Percentiles rank a stretch among this genome's conserved stretches.
Evolutionary conservation across 2,329 filamentous ascomycete species (phyloP).

Genomic region (Colletotrichum musicola): DNA sequence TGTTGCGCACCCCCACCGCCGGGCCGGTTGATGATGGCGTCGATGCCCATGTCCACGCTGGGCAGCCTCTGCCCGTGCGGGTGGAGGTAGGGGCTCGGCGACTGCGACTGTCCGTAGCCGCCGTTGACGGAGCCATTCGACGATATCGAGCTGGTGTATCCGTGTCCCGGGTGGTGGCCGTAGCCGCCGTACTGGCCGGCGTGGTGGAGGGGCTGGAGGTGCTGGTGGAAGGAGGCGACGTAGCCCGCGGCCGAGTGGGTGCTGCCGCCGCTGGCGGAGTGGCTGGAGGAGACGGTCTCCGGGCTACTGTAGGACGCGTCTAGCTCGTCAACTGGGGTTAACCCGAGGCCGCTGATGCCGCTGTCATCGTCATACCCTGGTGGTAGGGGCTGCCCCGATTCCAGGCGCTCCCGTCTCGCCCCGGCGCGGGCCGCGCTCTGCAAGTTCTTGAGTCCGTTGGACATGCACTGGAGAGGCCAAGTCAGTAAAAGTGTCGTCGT

Average conservation of each 20-base stretch:
- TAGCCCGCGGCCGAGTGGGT: conserved; percentile 47
- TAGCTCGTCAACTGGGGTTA: conserved; percentile 70
- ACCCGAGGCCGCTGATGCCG: conserved; percentile 73
- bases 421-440: conserved; percentile 76
- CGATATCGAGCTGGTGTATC: conserved; percentile 67
- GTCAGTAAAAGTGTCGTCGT: conserved; percentile 30
- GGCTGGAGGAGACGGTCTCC: conserved; percentile 60
- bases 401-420: conserved; percentile 73
- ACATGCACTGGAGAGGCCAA: conserved; percentile 75
- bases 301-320: conserved; percentile 69
- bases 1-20: conserved; percentile 44
- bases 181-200: conserved; percentile 43
- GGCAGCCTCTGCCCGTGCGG: conserved; percentile 60
- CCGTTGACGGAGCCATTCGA: conserved; percentile 56
- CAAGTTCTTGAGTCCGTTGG: conserved; percentile 85
- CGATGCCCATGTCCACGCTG: conserved; percentile 72
- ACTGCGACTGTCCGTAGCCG: conserved; percentile 46
- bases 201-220: conserved; percentile 43
- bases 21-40: conserved; percentile 68
- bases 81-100: conserved; percentile 41
- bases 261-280: conserved; percentile 55
- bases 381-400: conserved; percentile 57
- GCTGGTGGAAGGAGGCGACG: conserved; percentile 43
- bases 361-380: conserved; percentile 76
- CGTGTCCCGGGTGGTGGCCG: conserved; percentile 48